These are phyloP conservation scores for Daldinia bambusicola DNA, from an alignment of 495 filamentous ascomycete genomes.

Conservation along the genomic window DNA sequence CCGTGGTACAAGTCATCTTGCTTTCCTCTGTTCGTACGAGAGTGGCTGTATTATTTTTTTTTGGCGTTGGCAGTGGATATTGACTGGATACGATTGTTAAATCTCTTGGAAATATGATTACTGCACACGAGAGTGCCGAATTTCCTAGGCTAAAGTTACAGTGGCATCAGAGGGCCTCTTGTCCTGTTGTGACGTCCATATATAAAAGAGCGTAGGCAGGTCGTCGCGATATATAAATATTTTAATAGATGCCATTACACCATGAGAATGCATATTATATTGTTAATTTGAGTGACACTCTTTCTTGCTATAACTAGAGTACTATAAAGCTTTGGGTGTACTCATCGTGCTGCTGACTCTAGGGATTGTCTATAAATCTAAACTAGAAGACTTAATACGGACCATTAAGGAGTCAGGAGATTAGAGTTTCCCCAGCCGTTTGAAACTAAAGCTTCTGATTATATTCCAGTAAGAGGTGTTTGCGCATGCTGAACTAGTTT, in stretches of 20 bases:
- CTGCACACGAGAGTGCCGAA: background rate
- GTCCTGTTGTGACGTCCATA: background rate
- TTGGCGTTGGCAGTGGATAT: constrained; percentile 35
- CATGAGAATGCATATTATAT: background rate
- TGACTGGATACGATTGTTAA: background rate
- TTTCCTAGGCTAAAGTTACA: background rate
- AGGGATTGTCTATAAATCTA: background rate
- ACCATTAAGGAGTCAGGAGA: background rate
- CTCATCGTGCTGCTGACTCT: background rate
- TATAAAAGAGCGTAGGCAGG: background rate
- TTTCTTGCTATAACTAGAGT: background rate
- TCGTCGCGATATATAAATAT: background rate
- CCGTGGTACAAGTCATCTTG: background rate
- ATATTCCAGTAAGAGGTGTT: too few relatives aligned
- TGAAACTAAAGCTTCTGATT: too few relatives aligned
- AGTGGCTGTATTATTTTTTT: constrained; percentile 31
- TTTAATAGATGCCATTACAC: background rate
- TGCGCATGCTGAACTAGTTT: too few relatives aligned
- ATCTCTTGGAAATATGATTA: background rate
- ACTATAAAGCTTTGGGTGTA: background rate
- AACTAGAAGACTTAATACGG: background rate
- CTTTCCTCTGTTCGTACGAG: background rate
- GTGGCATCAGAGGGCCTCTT: background rate
- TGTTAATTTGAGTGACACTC: background rate
- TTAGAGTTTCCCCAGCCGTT: background rate